phyloP scores from a whole-genome alignment of 768 basidiomycete genomes.

The Xerocomus spinulosus region DNA sequence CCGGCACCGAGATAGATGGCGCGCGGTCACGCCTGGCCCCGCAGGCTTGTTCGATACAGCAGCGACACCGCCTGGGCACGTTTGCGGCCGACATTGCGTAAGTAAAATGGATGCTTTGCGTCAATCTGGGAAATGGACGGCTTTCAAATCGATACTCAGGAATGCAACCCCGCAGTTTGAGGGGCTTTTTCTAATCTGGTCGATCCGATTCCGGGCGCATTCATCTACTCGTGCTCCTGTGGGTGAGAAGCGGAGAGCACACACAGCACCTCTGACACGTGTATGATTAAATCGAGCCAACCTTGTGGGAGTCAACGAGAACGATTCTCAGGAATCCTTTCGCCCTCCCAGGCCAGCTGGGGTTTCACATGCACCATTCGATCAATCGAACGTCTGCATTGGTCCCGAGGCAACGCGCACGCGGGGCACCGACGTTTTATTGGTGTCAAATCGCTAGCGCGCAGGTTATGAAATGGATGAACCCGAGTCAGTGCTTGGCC shows the following conservation, averaged over 20 bases:
- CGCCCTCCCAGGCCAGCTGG: constrained; percentile 10
- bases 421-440: constrained; percentile 10
- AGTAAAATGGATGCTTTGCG: constrained; percentile 13
- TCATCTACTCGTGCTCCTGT: constrained; percentile 8
- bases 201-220: constrained; percentile 18
- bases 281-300: constrained; percentile 10
- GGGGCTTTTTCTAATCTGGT: constrained; percentile 15
- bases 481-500: constrained; percentile 51
- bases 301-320: constrained; percentile 16
- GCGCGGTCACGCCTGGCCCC: background rate
- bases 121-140: constrained; percentile 17
- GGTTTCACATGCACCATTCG: constrained; percentile 1
- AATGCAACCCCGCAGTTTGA: constrained; percentile 30
- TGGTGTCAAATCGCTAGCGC: constrained; percentile 5
- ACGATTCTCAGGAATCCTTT: constrained; percentile 11
- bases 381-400: constrained; percentile 1
- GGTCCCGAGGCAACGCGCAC: constrained; percentile 7
- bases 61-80: constrained; percentile 1
- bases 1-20: constrained; percentile 25
- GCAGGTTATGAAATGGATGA: constrained; percentile 16
- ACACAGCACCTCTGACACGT: constrained; percentile 20
- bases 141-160: constrained; percentile 8
- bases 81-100: constrained; percentile 17
- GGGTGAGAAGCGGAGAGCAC: constrained; percentile 18
- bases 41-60: constrained; percentile 6